A percentile compares a stretch with the other conserved stretches of the same genome.
Evolutionary conservation across 1,284 basidiomycete species (phyloP).

Genomic region (Ustilago lituana): DNA sequence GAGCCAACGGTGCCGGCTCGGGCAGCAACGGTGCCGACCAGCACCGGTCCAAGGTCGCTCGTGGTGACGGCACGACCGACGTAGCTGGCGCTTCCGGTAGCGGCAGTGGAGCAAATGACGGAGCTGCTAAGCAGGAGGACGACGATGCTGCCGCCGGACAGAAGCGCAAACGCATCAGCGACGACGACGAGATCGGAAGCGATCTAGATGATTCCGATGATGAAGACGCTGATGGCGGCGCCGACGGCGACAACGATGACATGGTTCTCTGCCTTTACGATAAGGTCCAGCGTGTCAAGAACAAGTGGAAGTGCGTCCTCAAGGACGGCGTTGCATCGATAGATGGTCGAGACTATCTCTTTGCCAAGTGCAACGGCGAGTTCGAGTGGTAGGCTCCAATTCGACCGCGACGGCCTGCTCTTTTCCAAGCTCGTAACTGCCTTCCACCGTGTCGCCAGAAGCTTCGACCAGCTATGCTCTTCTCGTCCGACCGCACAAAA

Average conservation of each 20-base stretch:
- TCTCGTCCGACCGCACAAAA: no score
- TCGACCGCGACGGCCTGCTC: no score
- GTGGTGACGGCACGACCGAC: conserved; percentile 34
- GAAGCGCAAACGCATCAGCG: conserved; percentile 68
- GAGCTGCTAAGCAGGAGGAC: conserved; percentile 16
- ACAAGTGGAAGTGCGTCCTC: conserved; percentile 99
- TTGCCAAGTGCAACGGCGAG: conserved; percentile 82
- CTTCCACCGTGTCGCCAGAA: no score
- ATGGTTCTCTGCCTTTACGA: conserved; percentile 99
- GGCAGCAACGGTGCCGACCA: conserved; percentile 22
- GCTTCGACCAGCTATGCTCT: no score
- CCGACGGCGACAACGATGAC: conserved; percentile 73
- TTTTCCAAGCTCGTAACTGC: no score
- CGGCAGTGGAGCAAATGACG: conserved; percentile 11
- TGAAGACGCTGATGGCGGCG: conserved; percentile 71
- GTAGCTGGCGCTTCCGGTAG: conserved; percentile 19
- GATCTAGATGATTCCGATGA: conserved; percentile 92
- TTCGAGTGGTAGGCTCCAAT: conserved; percentile 55
- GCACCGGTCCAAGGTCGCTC: conserved; percentile 43
- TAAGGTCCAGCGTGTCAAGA: conserved; percentile 97
- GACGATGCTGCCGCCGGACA: conserved; percentile 36
- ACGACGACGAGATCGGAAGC: conserved; percentile 88
- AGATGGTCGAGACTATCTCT: conserved; percentile 96
- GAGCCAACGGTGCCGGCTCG: conserved; percentile 8
- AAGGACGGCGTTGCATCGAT: conserved; percentile 98